Conservation (phyloP, 768 basidiomycete genomes). For the Sarcodon sp. region DNA sequence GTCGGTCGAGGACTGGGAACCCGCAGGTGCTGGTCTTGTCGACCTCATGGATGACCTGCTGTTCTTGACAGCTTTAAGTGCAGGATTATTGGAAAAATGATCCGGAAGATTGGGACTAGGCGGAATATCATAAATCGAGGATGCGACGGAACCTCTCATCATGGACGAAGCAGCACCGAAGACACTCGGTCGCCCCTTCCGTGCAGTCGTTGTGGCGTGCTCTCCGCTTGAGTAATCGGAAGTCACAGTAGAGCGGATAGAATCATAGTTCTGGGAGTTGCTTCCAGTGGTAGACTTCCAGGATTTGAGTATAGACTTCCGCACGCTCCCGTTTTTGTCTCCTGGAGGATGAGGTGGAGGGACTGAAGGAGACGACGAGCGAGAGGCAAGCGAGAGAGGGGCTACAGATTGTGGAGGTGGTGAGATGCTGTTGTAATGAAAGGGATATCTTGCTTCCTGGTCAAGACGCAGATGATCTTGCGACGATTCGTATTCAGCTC, state of each 20-base stretch:
- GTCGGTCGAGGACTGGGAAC: conserved; percentile 4
- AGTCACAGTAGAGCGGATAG: conserved; percentile 9
- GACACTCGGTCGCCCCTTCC: conserved; percentile 33
- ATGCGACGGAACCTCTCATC: conserved; percentile 17
- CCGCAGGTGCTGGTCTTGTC: background rate
- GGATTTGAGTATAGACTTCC: conserved; percentile 64
- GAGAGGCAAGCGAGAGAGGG: conserved; percentile 7
- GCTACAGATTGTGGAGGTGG: conserved; percentile 7
- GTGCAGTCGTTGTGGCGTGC: conserved; percentile 24
- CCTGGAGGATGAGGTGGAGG: conserved; percentile 13
- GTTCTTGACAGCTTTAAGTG: conserved; percentile 1
- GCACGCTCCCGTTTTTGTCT: conserved; percentile 29
- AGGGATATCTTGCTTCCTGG: conserved; percentile 61
- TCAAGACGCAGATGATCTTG: conserved; percentile 51
- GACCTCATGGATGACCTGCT: background rate
- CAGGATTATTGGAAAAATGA: conserved; percentile 9
- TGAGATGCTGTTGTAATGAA: conserved; percentile 16
- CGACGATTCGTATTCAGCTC: conserved; percentile 15
- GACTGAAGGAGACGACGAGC: conserved; percentile 8
- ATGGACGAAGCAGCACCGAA: conserved; percentile 25
- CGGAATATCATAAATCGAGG: conserved; percentile 34
- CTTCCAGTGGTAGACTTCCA: conserved; percentile 36
- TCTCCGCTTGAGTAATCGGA: conserved; percentile 15
- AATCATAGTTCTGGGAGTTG: conserved; percentile 8
- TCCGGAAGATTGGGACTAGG: conserved; percentile 51